A percentile compares a stretch with the other conserved stretches of the same genome.
phyloP scores from a whole-genome alignment of 305 asterid genomes.

The Solanum hybrid region DNA sequence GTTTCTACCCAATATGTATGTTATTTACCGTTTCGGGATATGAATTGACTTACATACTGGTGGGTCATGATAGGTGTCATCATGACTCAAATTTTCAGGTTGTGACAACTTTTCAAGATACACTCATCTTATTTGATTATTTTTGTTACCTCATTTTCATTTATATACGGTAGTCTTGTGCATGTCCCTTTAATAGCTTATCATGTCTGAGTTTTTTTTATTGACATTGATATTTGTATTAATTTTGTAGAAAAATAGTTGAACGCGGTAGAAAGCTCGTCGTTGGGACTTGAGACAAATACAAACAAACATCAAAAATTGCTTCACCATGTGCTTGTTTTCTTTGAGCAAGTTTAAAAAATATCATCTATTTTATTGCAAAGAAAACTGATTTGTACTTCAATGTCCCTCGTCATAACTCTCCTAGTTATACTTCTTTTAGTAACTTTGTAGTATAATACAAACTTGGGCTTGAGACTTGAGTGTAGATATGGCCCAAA shows the following conservation, averaged over 20 bases:
- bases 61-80: background rate
- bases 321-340: background rate
- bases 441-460: background rate
- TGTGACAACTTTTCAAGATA: background rate
- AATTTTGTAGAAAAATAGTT: background rate
- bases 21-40: no score
- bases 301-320: background rate
- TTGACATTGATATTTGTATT: background rate
- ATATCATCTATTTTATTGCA: background rate
- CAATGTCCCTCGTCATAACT: background rate
- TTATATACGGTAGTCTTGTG: background rate
- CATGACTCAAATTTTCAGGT: background rate
- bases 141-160: no score
- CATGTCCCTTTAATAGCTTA: background rate
- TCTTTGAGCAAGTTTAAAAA: background rate
- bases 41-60: background rate
- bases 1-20: background rate
- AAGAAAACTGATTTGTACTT: background rate
- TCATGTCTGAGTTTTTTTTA: background rate
- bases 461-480: background rate
- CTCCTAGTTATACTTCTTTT: background rate
- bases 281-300: background rate
- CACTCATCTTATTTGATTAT: background rate
- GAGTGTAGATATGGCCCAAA: background rate
- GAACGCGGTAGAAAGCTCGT: background rate